A percentile compares a stretch with the other conserved stretches of the same genome.
Evolutionary conservation across 2,329 filamentous ascomycete genomes (phyloP).

Genomic region (Aspergillus phoenicis): DNA sequence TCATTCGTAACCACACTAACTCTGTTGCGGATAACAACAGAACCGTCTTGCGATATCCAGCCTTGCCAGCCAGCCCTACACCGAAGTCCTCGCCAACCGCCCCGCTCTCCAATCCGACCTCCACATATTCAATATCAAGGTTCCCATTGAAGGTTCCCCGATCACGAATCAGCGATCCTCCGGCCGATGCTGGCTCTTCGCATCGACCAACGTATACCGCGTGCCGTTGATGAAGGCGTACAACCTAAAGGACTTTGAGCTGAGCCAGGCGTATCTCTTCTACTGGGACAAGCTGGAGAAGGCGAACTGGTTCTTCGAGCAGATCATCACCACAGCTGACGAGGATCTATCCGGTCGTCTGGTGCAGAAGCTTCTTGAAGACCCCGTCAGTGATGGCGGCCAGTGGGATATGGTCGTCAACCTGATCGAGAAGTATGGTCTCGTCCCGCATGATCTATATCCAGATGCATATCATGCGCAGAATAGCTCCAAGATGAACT

Average conservation of each 20-base stretch:
- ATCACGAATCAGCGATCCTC: constrained; percentile 83
- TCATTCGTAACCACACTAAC: neutral
- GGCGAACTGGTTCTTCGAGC: constrained; percentile 84
- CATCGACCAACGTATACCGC: constrained; percentile 86
- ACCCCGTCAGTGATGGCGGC: constrained; percentile 77
- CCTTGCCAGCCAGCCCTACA: constrained; percentile 68
- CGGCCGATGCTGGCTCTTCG: constrained; percentile 90
- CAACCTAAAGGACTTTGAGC: constrained; percentile 74
- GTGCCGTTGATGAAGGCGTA: constrained; percentile 86
- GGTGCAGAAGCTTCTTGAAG: constrained; percentile 67
- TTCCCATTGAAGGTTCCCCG: constrained; percentile 77
- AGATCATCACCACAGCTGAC: constrained; percentile 72
- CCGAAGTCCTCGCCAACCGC: constrained; percentile 66
- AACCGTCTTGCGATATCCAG: constrained; percentile 76
- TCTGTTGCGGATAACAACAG: constrained; percentile 26
- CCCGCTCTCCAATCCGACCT: constrained; percentile 67
- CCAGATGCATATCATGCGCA: constrained; percentile 80
- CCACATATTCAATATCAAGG: constrained; percentile 81
- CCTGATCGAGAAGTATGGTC: constrained; percentile 80
- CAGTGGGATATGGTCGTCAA: constrained; percentile 94
- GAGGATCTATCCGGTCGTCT: constrained; percentile 73
- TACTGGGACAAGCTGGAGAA: constrained; percentile 96
- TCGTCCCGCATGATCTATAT: constrained; percentile 80
- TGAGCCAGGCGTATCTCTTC: constrained; percentile 86
- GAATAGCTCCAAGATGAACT: constrained; percentile 70